These are phyloP conservation scores for Coemansia sp. DNA, from an alignment of 192 early-diverging fungal species.

Conservation along the genomic window DNA sequence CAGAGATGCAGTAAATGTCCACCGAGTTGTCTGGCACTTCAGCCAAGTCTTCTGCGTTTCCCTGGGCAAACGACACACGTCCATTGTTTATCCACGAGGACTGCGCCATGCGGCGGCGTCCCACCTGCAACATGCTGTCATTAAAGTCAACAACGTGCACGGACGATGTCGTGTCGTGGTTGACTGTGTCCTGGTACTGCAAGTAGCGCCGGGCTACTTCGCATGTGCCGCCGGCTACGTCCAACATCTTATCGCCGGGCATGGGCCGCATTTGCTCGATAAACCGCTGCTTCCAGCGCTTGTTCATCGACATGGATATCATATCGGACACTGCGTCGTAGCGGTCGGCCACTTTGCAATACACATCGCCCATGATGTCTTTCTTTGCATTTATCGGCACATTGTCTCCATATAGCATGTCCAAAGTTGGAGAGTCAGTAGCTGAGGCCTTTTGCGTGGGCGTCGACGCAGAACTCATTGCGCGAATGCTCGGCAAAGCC, in stretches of 20 bases:
- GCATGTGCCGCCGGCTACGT: conserved; percentile 95
- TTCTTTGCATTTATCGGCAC: conserved; percentile 83
- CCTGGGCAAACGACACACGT: conserved; percentile 71
- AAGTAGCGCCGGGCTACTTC: conserved; percentile 93
- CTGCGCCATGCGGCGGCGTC: conserved; percentile 64
- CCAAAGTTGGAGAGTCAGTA: neutral
- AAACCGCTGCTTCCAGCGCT: conserved; percentile 89
- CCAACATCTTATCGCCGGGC: conserved; percentile 77
- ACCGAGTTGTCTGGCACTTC: conserved; percentile 72
- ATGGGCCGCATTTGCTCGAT: conserved; percentile 74
- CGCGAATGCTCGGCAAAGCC: neutral
- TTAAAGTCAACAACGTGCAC: conserved; percentile 96
- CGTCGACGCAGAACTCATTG: conserved; percentile 8
- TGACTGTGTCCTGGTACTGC: conserved; percentile 68
- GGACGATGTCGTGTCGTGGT: conserved; percentile 57
- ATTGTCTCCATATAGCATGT: conserved; percentile 53
- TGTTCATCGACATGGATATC: conserved; percentile 84
- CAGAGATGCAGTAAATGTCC: conserved; percentile 94
- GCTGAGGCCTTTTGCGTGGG: conserved; percentile 4
- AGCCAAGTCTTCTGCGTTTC: conserved; percentile 81
- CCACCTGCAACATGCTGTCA: conserved; percentile 86
- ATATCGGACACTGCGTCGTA: conserved; percentile 94
- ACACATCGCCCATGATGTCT: conserved; percentile 77
- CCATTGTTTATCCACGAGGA: conserved; percentile 42
- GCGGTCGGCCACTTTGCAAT: conserved; percentile 80